phyloP scores from a whole-genome alignment of 257 asterid genomes.

The Rhazya stricta region DNA sequence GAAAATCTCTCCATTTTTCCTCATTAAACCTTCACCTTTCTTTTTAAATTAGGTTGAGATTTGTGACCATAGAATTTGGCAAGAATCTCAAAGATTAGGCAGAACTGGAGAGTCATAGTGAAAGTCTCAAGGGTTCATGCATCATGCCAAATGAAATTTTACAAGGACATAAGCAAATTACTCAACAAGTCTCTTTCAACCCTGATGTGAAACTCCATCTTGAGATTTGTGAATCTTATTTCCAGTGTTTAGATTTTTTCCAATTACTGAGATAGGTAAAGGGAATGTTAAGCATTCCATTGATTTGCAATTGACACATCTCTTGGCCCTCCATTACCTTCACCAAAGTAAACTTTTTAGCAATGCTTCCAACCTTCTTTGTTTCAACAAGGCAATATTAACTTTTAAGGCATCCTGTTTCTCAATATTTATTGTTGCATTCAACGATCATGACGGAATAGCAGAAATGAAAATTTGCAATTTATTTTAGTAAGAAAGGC shows the following conservation, averaged over 20 bases:
- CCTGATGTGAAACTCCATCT: background rate
- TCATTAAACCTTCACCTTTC: background rate
- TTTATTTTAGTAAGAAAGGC: background rate
- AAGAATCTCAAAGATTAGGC: background rate
- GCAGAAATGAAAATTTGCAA: background rate
- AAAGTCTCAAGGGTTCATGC: background rate
- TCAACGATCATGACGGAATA: background rate
- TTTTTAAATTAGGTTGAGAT: too few relatives aligned
- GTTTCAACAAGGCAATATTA: background rate
- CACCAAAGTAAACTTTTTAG: background rate
- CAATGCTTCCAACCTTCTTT: background rate
- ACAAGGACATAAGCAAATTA: background rate
- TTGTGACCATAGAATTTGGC: background rate
- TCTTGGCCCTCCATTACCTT: background rate
- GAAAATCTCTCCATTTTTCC: background rate
- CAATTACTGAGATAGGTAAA: background rate
- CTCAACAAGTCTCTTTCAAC: background rate
- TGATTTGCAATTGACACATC: background rate
- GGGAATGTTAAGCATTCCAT: background rate
- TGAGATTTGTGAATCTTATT: background rate
- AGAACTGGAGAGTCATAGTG: background rate
- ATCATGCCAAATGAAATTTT: too few relatives aligned
- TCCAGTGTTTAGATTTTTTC: background rate
- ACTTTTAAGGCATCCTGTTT: background rate
- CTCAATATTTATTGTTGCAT: background rate